These are phyloP conservation scores for Heterococcus sp. DNA, from an alignment of 108 stramenopile species.

Conservation along the genomic window DNA sequence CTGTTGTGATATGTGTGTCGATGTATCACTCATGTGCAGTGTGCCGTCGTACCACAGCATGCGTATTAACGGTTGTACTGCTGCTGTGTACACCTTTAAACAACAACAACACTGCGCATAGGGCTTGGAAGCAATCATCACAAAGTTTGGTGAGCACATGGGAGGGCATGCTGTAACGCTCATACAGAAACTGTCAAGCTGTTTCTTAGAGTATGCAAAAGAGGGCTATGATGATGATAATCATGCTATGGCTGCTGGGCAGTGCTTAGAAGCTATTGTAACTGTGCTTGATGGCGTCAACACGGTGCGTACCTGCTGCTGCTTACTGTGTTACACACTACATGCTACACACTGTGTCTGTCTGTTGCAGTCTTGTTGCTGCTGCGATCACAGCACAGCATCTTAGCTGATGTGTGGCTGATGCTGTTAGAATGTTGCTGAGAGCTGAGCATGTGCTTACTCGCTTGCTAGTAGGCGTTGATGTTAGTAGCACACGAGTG, in stretches of 20 bases:
- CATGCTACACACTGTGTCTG: too few relatives aligned
- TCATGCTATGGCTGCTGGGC: constrained; percentile 90
- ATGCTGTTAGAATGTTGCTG: too few relatives aligned
- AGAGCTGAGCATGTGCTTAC: too few relatives aligned
- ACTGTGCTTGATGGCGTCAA: constrained; percentile 69
- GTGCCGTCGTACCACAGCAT: neutral
- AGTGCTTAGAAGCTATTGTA: constrained; percentile 89
- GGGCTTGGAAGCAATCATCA: constrained; percentile 78
- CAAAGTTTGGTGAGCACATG: constrained; percentile 88
- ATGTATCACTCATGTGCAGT: neutral
- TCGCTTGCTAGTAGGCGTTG: too few relatives aligned
- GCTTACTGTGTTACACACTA: too few relatives aligned
- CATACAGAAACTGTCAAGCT: constrained; percentile 76
- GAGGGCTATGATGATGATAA: constrained; percentile 90
- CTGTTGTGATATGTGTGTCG: neutral
- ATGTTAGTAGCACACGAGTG: too few relatives aligned
- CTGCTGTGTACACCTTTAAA: neutral
- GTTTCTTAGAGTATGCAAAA: constrained; percentile 79
- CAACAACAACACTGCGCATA: neutral
- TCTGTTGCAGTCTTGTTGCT: too few relatives aligned
- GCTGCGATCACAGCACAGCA: too few relatives aligned
- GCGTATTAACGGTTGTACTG: neutral
- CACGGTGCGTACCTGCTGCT: neutral
- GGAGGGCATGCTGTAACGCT: constrained; percentile 85
- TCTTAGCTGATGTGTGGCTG: too few relatives aligned